phyloP scores from a whole-genome alignment of 1,284 basidiomycete genomes.

The Tilletiaria anomala region DNA sequence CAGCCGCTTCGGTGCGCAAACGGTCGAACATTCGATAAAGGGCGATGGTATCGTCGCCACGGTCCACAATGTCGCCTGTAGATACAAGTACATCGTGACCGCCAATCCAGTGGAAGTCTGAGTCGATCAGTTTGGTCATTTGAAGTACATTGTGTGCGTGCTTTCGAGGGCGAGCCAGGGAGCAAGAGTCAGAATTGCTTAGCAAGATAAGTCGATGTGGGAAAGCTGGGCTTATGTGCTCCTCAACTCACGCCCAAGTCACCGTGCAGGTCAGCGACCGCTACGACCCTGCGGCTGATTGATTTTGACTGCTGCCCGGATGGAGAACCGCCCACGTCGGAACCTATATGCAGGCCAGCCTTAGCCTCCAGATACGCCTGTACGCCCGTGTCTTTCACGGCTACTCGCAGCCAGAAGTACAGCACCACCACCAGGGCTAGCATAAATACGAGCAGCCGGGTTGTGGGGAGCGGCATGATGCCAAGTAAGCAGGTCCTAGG shows the following conservation, averaged over 20 bases:
- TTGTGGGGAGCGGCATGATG: too few species aligned
- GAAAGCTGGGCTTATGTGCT: background rate
- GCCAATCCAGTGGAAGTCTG: slow-evolving; percentile 12
- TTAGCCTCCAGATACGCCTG: too few species aligned
- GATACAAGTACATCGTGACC: slow-evolving; percentile 28
- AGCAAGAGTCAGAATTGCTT: background rate
- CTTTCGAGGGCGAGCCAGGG: too few species aligned
- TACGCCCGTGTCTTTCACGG: too few species aligned
- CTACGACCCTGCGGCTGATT: slow-evolving; percentile 16
- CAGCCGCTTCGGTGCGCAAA: slow-evolving; percentile 14
- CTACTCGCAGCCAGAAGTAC: too few species aligned
- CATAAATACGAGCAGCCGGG: too few species aligned
- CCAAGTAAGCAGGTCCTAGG: too few species aligned
- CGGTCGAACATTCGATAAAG: slow-evolving; percentile 27
- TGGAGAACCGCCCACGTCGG: too few species aligned
- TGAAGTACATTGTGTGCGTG: slow-evolving; percentile 29
- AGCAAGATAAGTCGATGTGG: background rate
- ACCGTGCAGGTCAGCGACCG: slow-evolving; percentile 34
- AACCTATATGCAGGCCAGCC: too few species aligned
- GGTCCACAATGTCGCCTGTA: slow-evolving; percentile 37
- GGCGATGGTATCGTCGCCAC: slow-evolving; percentile 33
- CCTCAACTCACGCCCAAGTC: too few species aligned
- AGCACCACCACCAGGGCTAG: too few species aligned
- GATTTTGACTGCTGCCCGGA: too few species aligned
- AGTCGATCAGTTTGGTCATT: slow-evolving; percentile 17